phyloP scores from a whole-genome alignment of 768 basidiomycete species.

The Boletus subparvulus region DNA sequence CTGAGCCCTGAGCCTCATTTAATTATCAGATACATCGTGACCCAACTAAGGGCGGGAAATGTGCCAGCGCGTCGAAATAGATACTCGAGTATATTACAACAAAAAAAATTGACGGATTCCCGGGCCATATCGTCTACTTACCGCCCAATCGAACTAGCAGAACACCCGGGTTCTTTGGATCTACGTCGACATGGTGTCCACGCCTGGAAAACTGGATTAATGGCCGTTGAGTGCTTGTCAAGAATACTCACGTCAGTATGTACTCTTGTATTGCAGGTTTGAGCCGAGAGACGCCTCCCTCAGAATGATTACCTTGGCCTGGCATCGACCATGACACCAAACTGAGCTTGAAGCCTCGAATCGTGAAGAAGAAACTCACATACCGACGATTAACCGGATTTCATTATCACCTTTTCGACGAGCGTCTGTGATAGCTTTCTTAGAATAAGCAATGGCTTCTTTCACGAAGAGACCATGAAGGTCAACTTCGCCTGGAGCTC shows the following conservation, averaged over 20 bases:
- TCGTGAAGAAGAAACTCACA: slow-evolving; percentile 24
- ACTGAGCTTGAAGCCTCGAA: not conserved
- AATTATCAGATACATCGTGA: no score
- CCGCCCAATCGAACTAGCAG: slow-evolving; percentile 57
- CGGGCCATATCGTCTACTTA: not conserved
- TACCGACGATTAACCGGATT: slow-evolving; percentile 83
- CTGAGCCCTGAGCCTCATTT: not conserved
- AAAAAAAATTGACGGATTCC: not conserved
- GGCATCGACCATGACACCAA: not conserved
- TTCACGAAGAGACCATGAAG: slow-evolving; percentile 91
- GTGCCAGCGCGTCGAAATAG: not conserved
- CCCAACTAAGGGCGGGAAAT: not conserved
- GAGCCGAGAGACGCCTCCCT: slow-evolving; percentile 71
- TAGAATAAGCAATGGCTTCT: slow-evolving; percentile 77
- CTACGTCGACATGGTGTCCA: slow-evolving; percentile 66
- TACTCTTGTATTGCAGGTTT: slow-evolving; percentile 87
- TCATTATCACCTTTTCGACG: slow-evolving; percentile 58
- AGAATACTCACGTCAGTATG: slow-evolving; percentile 61
- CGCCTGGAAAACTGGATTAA: slow-evolving; percentile 46
- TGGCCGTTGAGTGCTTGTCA: not conserved
- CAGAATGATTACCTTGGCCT: slow-evolving; percentile 91
- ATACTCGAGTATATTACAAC: not conserved
- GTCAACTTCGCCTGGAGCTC: slow-evolving; percentile 71
- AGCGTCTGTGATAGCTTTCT: slow-evolving; percentile 66
- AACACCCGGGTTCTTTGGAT: slow-evolving; percentile 81